A percentile compares a stretch with the other conserved stretches of the same genome.
phyloP scores from a whole-genome alignment of 345 rosid genomes.

The Reutealis trisperma region DNA sequence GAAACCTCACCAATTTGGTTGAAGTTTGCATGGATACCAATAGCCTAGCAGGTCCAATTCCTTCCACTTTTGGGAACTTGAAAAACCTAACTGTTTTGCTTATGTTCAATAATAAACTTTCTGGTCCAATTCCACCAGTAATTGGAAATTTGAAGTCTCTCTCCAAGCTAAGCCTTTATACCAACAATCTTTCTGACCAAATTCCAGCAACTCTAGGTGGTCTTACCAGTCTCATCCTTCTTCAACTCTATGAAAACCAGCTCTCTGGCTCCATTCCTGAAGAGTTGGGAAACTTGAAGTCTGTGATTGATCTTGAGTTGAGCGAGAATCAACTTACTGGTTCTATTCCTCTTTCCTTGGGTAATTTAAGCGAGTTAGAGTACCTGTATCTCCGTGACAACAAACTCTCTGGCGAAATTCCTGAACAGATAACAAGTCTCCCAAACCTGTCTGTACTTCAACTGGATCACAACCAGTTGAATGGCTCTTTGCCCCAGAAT shows the following conservation, averaged over 20 bases:
- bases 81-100: background rate
- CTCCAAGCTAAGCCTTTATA: background rate
- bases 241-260: conserved; percentile 3
- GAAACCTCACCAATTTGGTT: conserved; percentile 12
- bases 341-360: conserved; percentile 20
- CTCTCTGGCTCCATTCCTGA: conserved; percentile 4
- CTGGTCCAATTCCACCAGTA: background rate
- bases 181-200: conserved; percentile 16
- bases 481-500: conserved; percentile 15
- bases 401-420: conserved; percentile 32
- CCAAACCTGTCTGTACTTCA: background rate
- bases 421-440: conserved; percentile 10
- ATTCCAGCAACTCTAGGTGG: conserved; percentile 16
- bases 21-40: conserved; percentile 25
- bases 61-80: conserved; percentile 16
- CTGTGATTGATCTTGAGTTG: background rate
- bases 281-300: background rate
- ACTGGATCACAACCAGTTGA: conserved; percentile 7
- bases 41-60: conserved; percentile 20
- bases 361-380: conserved; percentile 8
- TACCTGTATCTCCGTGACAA: background rate
- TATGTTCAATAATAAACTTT: conserved; percentile 1
- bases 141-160: conserved; percentile 25
- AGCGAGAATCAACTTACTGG: conserved; percentile 13
- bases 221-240: background rate